Evolutionary conservation across 331 rosid genomes (phyloP).

Genomic region (Saraca asoca): DNA sequence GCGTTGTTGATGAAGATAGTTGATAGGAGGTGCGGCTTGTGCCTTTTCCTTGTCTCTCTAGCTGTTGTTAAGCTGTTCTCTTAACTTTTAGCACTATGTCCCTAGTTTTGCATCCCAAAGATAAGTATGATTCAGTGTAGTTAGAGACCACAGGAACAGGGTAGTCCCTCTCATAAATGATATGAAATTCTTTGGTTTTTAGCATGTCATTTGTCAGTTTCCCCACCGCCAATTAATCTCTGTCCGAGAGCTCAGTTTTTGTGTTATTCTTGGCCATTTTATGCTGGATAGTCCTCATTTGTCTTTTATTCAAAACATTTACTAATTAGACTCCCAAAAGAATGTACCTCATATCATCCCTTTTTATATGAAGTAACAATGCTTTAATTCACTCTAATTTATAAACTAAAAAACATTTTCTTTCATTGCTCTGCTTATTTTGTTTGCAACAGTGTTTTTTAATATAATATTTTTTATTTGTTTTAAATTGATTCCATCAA

Average conservation of each 20-base stretch:
- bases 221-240: neutral
- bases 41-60: slow-evolving; percentile 10
- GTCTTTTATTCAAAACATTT: neutral
- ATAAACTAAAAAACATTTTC: no score
- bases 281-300: neutral
- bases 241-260: neutral
- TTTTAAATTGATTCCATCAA: no score
- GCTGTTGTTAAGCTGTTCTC: neutral
- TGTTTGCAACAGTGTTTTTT: no score
- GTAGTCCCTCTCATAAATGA: neutral
- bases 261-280: neutral
- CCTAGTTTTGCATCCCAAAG: neutral
- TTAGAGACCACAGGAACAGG: neutral
- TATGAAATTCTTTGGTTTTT: neutral
- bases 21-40: slow-evolving; percentile 19
- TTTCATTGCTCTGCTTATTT: no score
- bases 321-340: no score
- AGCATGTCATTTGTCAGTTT: slow-evolving; percentile 13
- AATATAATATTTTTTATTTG: no score
- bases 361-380: no score
- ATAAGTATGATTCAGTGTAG: neutral
- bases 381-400: no score
- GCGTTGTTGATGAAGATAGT: neutral
- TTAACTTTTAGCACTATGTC: neutral
- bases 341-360: no score